Evolutionary conservation across 257 asterid genomes (phyloP).

Genomic region (Petunia axillaris): DNA sequence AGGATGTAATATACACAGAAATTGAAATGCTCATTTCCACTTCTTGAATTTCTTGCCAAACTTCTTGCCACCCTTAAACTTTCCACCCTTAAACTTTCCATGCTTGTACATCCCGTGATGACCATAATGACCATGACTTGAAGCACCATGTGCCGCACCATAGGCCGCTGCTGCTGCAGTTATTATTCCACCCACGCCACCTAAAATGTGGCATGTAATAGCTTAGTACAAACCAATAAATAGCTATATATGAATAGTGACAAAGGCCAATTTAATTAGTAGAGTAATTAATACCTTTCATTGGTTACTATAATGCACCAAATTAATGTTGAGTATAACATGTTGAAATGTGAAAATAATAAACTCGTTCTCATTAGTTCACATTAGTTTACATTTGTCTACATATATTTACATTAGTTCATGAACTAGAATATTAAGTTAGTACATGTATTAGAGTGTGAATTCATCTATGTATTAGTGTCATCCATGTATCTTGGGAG

Average conservation of each 20-base stretch:
- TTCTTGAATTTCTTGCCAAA: not conserved
- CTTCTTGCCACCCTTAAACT: conserved; percentile 15
- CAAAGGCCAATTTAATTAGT: too few relatives aligned
- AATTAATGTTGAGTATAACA: not conserved
- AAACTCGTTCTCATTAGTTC: not conserved
- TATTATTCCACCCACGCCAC: conserved; percentile 8
- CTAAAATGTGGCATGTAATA: not conserved
- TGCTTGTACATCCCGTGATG: not conserved
- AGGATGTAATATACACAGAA: not conserved
- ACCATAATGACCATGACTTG: conserved; percentile 14
- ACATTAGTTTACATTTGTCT: too few relatives aligned
- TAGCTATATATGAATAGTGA: not conserved
- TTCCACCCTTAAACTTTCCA: not conserved
- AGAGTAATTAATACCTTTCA: not conserved
- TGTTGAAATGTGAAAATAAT: not conserved
- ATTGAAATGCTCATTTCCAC: not conserved
- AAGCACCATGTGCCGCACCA: not conserved
- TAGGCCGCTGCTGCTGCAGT: not conserved
- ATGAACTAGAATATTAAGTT: too few relatives aligned
- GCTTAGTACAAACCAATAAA: not conserved
- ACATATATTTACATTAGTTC: too few relatives aligned
- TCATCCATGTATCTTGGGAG: too few relatives aligned
- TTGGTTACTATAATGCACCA: not conserved
- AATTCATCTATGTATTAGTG: too few relatives aligned
- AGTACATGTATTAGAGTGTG: too few relatives aligned